Base-by-base conservation (phyloP, 495 filamentous ascomycete genomes). In the Penicillium herquei region DNA sequence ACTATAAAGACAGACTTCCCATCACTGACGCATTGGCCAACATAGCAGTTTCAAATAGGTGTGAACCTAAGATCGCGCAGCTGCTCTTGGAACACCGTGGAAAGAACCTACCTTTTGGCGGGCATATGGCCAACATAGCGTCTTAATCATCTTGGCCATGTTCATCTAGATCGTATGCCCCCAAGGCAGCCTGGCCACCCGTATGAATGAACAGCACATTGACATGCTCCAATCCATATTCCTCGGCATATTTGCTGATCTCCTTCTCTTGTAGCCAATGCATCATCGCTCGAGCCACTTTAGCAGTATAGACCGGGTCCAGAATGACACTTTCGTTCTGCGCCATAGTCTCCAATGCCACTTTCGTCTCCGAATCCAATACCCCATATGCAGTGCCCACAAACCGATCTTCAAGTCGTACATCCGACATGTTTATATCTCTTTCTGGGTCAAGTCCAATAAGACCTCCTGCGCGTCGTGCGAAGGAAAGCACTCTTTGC, bases 181-280 rank as follows among this genome's bases (percentile, higher is more conserved):
- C 57, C 12, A 74, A 16, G 0, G 70, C 67, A 45, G 70, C 59
- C 55, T 74, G 73, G n/a, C 73, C 73, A 7, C 73, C 73, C 0
- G 73, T 76, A 56, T 76, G 73, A 39, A 76, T 70, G 39, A 76
- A 74, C 26, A 76, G 52, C 17, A 62, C 67, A 67, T 76, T 74
- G 1, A 70, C 60, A 18, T 59, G 37, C 14, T 59, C 48, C 53
- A 54, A 43, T 0, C 18, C 35, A 37, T 42, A 10, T 9, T 45
- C n/a, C 26, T 33, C 37, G 7, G 37, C 42, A 35, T 31, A 64
- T 6, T 66, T 37, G 33, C 9, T 51, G 9, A 72, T 37, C 37
- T 69, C 64, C 6, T 65, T 60, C 41, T 64, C 51, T 12, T 56
- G 16, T 14, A 63, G 59, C 67, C 65, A 71, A 26, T 68, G 56